Evolutionary conservation across 805 yeast species (phyloP).

Genomic region (Candida quercuum): DNA sequence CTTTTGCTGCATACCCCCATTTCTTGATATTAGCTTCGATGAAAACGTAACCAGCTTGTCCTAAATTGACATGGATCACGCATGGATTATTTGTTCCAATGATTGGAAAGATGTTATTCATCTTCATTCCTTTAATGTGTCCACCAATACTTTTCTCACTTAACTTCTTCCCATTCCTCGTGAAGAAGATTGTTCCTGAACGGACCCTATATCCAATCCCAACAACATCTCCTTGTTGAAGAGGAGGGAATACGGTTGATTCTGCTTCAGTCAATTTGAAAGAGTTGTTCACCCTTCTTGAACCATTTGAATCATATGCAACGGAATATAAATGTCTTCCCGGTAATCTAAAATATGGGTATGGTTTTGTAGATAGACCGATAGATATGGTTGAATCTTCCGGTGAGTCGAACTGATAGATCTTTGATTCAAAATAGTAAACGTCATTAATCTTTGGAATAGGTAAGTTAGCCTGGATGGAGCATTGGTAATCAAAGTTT

Average conservation of each 20-base stretch:
- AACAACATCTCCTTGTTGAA: constrained; percentile 82
- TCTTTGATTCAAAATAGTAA: constrained; percentile 62
- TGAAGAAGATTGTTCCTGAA: constrained; percentile 84
- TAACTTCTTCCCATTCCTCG: constrained; percentile 88
- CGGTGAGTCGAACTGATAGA: constrained; percentile 61
- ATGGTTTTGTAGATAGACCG: constrained; percentile 83
- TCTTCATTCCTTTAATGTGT: constrained; percentile 65
- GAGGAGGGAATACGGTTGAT: constrained; percentile 48
- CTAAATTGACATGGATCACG: constrained; percentile 81
- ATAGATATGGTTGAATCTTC: constrained; percentile 51
- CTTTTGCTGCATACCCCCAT: constrained; percentile 81
- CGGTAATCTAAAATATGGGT: constrained; percentile 89
- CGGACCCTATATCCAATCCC: constrained; percentile 87
- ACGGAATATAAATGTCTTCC: constrained; percentile 84
- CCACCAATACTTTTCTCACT: constrained; percentile 80
- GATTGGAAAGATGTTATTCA: constrained; percentile 75
- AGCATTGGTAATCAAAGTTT: constrained; percentile 32
- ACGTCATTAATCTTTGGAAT: constrained; percentile 44
- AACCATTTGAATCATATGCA: constrained; percentile 84
- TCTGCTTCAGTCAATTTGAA: constrained; percentile 43
- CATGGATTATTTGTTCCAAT: constrained; percentile 83
- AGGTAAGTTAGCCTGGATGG: constrained; percentile 44
- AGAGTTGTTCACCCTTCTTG: constrained; percentile 75
- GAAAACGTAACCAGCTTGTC: constrained; percentile 75
- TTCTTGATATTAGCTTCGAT: constrained; percentile 82